These are phyloP conservation scores for Lepiota venenata DNA, from an alignment of 768 basidiomycete species.

Conservation along the genomic window DNA sequence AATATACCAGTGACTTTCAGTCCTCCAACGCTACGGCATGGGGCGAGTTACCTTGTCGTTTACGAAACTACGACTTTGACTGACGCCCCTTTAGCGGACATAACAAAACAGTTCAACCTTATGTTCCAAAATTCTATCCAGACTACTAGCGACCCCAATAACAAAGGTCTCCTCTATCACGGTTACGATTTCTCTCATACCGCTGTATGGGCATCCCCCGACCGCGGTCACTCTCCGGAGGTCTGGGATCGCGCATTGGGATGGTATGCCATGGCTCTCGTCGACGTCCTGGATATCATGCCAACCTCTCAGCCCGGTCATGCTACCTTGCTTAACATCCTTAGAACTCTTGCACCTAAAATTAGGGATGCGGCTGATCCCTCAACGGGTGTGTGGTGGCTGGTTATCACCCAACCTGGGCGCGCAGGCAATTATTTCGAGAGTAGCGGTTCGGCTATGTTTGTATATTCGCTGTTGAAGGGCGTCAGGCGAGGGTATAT, in stretches of 20 bases:
- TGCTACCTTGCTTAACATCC: conserved; percentile 25
- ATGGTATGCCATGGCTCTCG: conserved; percentile 47
- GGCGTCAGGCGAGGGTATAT: conserved; percentile 39
- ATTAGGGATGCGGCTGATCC: conserved; percentile 37
- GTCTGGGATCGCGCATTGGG: conserved; percentile 48
- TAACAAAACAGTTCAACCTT: conserved; percentile 37
- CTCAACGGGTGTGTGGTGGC: conserved; percentile 43
- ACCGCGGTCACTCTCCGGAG: conserved; percentile 44
- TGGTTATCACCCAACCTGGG: conserved; percentile 44
- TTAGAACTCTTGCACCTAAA: conserved; percentile 30
- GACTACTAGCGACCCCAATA: conserved; percentile 30
- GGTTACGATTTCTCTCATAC: conserved; percentile 45
- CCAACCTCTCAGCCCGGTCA: conserved; percentile 28
- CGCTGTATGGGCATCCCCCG: conserved; percentile 39
- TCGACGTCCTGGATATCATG: conserved; percentile 39
- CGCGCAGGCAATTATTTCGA: conserved; percentile 45
- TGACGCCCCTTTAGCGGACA: conserved; percentile 26
- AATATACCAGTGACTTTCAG: conserved; percentile 35
- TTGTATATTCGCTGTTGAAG: conserved; percentile 42
- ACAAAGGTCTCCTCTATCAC: conserved; percentile 43
- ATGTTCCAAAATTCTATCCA: conserved; percentile 43
- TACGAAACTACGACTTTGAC: conserved; percentile 6
- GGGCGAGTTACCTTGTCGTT: conserved; percentile 22
- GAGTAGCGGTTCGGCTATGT: conserved; percentile 44
- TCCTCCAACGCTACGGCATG: conserved; percentile 33